A percentile compares a stretch with the other conserved stretches of the same genome.
Evolutionary conservation across 176 grass and related monocot species (phyloP).

Genomic region (Cenchrus fungigraminus): DNA sequence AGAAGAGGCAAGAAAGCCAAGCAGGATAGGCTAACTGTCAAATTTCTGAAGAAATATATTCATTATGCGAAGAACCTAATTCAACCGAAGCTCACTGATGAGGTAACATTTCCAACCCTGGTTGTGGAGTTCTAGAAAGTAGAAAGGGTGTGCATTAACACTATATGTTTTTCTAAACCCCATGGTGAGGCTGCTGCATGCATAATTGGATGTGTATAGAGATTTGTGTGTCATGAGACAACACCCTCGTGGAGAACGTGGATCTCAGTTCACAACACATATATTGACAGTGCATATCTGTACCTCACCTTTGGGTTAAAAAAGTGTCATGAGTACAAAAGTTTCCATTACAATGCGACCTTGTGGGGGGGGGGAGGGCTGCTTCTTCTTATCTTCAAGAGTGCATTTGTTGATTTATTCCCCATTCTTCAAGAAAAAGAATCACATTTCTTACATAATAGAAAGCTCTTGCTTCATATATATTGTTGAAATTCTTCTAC

Average conservation of each 20-base stretch:
- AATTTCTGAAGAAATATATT: conserved; percentile 98
- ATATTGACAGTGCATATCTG: background rate
- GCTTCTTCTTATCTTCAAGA: background rate
- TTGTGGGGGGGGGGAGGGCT: background rate
- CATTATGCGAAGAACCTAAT: conserved; percentile 96
- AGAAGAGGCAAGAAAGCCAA: conserved; percentile 83
- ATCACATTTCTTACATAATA: background rate
- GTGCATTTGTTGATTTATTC: background rate
- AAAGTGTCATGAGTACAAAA: background rate
- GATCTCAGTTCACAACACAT: background rate
- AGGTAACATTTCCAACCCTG: conserved; percentile 57
- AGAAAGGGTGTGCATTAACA: background rate
- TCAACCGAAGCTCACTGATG: conserved; percentile 91
- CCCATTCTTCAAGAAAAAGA: background rate
- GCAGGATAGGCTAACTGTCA: conserved; percentile 84
- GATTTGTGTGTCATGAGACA: background rate
- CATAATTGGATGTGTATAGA: background rate
- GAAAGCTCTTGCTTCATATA: background rate
- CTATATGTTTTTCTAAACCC: background rate
- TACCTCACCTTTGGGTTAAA: background rate
- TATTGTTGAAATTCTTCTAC: conserved; percentile 21
- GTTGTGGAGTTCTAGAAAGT: background rate
- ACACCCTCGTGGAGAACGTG: background rate
- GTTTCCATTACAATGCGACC: background rate
- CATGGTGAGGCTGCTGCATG: background rate